A percentile compares a stretch with the other conserved stretches of the same genome.
Evolutionary conservation across 768 basidiomycete species (phyloP).

Genomic region (Cystofilobasidium ferigula): DNA sequence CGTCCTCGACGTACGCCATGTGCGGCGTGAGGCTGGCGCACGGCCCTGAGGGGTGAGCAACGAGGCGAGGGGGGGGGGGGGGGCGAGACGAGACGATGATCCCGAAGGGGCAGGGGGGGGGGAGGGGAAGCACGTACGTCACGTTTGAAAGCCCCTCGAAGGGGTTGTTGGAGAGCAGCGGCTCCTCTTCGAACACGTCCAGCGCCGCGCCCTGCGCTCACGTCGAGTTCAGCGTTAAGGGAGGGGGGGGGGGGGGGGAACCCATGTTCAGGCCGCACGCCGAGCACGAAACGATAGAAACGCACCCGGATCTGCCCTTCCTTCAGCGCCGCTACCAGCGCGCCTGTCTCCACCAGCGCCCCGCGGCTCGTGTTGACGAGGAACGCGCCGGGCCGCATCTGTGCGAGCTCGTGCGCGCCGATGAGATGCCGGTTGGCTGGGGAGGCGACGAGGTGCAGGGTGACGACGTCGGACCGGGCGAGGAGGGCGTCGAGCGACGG

Average conservation of each 20-base stretch:
- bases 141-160: conserved; percentile 16
- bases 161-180: conserved; percentile 2
- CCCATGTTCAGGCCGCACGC: background rate
- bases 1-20: conserved; percentile 18
- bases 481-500: conserved; percentile 50
- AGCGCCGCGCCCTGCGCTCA: conserved; percentile 15
- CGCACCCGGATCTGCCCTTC: conserved; percentile 40
- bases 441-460: conserved; percentile 52
- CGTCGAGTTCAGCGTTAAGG: too few species aligned
- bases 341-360: conserved; percentile 53
- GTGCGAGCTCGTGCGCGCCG: conserved; percentile 43
- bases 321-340: conserved; percentile 46
- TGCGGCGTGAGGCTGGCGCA: conserved; percentile 14
- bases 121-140: background rate
- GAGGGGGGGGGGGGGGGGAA: background rate
- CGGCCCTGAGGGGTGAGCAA: background rate
- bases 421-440: conserved; percentile 47
- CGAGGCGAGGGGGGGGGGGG: too few species aligned
- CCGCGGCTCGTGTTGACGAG: conserved; percentile 60
- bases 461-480: conserved; percentile 49
- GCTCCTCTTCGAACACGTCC: conserved; percentile 22
- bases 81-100: too few species aligned
- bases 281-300: too few species aligned
- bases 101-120: background rate
- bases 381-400: conserved; percentile 52